phyloP scores from a whole-genome alignment of 1,139 yeast genomes.

The Geotrichum aggregatum region DNA sequence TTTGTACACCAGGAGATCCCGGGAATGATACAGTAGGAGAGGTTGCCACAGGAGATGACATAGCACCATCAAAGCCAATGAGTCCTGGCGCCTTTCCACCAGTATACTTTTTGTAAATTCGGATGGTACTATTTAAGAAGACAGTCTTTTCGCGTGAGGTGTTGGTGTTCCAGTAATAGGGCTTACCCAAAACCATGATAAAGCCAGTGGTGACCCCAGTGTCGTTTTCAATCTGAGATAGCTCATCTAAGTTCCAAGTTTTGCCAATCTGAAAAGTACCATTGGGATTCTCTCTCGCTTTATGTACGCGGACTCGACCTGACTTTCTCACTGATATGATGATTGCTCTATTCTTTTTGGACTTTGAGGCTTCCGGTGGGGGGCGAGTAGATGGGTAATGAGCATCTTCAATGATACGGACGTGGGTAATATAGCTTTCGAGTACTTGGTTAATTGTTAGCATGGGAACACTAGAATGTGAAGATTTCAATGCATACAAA shows the following conservation, averaged over 20 bases:
- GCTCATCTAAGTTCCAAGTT: constrained; percentile 83
- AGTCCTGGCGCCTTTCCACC: constrained; percentile 65
- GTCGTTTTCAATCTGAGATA: constrained; percentile 55
- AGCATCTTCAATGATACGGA: constrained; percentile 42
- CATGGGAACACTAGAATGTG: constrained; percentile 17
- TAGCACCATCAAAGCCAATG: constrained; percentile 39
- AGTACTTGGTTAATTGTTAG: constrained; percentile 21
- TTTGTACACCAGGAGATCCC: not conserved
- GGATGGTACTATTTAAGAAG: constrained; percentile 60
- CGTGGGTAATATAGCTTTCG: constrained; percentile 58
- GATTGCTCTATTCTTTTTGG: constrained; percentile 36
- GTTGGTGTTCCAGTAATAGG: constrained; percentile 80
- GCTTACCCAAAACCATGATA: constrained; percentile 62
- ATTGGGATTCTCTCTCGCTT: constrained; percentile 75
- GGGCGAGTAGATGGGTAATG: constrained; percentile 32
- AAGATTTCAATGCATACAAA: constrained; percentile 34
- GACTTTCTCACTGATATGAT: constrained; percentile 49
- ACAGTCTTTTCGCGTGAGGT: constrained; percentile 63
- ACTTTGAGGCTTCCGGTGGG: constrained; percentile 31
- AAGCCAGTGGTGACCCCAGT: constrained; percentile 43
- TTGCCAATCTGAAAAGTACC: constrained; percentile 85
- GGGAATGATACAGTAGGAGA: constrained; percentile 3
- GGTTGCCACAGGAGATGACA: not conserved
- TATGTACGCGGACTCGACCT: constrained; percentile 73
- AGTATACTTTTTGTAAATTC: constrained; percentile 62